phyloP scores from a whole-genome alignment of 352 stramenopile genomes.

The Phytopythium kandeliae region DNA sequence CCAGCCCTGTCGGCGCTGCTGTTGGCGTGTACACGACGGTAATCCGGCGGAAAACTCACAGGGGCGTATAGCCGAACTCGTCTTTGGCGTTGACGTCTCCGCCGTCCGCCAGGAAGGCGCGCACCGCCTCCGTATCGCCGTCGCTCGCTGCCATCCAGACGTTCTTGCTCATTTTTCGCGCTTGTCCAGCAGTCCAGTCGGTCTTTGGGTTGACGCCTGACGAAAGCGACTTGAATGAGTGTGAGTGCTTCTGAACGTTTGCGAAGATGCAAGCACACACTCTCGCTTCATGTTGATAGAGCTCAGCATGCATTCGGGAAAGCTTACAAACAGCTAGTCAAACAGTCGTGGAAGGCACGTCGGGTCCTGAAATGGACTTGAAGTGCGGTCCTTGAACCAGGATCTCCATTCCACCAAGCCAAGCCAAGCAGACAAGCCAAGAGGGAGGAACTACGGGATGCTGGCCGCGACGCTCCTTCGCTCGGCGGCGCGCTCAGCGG shows the following conservation, averaged over 20 bases:
- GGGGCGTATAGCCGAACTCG: slow-evolving; percentile 60
- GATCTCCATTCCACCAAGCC: not conserved
- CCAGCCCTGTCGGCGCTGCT: not conserved
- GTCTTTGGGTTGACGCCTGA: too few species aligned
- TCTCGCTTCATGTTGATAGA: too few species aligned
- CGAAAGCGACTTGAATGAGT: too few species aligned
- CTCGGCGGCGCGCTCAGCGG: not conserved
- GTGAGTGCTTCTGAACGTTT: too few species aligned
- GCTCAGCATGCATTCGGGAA: too few species aligned
- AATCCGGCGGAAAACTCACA: slow-evolving; percentile 26
- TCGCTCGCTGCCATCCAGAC: slow-evolving; percentile 63
- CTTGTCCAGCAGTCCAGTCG: not conserved
- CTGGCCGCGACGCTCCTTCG: slow-evolving; percentile 7
- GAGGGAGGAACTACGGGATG: slow-evolving; percentile 6
- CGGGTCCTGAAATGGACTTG: not conserved
- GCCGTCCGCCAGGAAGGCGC: slow-evolving; percentile 35
- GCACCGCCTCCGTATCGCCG: slow-evolving; percentile 46
- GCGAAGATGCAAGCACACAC: too few species aligned
- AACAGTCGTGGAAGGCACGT: not conserved
- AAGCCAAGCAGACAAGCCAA: slow-evolving; percentile 1
- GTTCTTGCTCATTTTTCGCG: slow-evolving; percentile 23
- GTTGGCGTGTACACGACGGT: not conserved
- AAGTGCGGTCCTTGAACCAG: not conserved
- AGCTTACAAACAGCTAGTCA: too few species aligned
- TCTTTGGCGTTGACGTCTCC: slow-evolving; percentile 50